Percentiles rank a stretch among this genome's conserved stretches.
Evolutionary conservation across 345 rosid genomes (phyloP).

Genomic region (Crucihimalaya himalaica): DNA sequence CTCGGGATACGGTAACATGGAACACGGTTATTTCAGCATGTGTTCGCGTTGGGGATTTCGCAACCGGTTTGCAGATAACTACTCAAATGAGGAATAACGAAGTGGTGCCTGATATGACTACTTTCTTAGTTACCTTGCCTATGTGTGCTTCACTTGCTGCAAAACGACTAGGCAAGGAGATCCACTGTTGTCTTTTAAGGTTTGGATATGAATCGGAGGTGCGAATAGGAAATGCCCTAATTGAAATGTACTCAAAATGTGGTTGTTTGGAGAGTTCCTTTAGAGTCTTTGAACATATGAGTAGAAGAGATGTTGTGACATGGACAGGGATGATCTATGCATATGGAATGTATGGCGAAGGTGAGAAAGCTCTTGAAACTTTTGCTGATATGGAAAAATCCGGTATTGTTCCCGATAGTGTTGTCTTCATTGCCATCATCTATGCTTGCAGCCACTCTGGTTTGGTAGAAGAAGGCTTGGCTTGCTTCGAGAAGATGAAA

Average conservation of each 20-base stretch:
- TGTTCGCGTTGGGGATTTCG: slow-evolving; percentile 52
- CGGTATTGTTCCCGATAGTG: slow-evolving; percentile 56
- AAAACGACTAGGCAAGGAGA: slow-evolving; percentile 63
- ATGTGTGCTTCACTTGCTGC: slow-evolving; percentile 60
- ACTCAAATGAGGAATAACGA: slow-evolving; percentile 47
- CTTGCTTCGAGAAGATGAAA: slow-evolving; percentile 56
- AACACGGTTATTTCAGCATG: slow-evolving; percentile 61
- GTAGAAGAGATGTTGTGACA: slow-evolving; percentile 67
- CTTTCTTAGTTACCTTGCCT: slow-evolving; percentile 58
- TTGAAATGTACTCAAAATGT: slow-evolving; percentile 75
- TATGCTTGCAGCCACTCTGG: slow-evolving; percentile 85
- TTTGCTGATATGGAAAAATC: slow-evolving; percentile 53
- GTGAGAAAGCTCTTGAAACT: slow-evolving; percentile 54
- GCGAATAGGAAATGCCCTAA: slow-evolving; percentile 58
- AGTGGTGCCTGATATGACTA: slow-evolving; percentile 49
- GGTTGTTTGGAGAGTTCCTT: slow-evolving; percentile 49
- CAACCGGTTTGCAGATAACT: slow-evolving; percentile 50
- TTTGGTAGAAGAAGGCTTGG: slow-evolving; percentile 65
- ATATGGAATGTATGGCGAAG: slow-evolving; percentile 68
- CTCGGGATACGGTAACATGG: slow-evolving; percentile 60
- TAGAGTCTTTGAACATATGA: slow-evolving; percentile 52
- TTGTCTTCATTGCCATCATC: slow-evolving; percentile 57
- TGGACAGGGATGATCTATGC: slow-evolving; percentile 70
- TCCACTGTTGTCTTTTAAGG: slow-evolving; percentile 56
- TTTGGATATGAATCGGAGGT: slow-evolving; percentile 53